A percentile compares a stretch with the other conserved stretches of the same genome.
Evolutionary conservation across 2,329 filamentous ascomycete species (phyloP).

Genomic region (Aspergillus bombycis): DNA sequence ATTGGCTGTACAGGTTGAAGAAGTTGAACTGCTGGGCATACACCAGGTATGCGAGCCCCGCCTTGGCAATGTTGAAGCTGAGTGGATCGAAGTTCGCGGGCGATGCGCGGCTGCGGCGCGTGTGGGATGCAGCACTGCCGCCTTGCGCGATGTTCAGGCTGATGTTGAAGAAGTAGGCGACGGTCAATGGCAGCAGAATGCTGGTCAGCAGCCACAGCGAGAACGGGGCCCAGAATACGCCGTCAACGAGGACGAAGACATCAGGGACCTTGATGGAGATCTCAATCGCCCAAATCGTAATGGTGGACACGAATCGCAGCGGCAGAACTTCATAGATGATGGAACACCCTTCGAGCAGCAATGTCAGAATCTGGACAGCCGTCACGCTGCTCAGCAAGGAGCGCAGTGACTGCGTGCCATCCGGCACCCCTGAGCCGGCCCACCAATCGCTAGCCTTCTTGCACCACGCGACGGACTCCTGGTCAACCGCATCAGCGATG

Average conservation of each 20-base stretch:
- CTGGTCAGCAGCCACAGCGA: constrained; percentile 76
- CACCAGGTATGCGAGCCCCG: constrained; percentile 76
- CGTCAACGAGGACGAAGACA: constrained; percentile 74
- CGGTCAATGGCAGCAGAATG: constrained; percentile 68
- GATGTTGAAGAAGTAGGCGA: constrained; percentile 91
- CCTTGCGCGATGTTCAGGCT: constrained; percentile 55
- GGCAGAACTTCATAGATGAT: constrained; percentile 73
- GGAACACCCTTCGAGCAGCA: constrained; percentile 70
- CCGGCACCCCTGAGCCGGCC: constrained; percentile 39
- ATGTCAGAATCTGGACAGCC: constrained; percentile 69
- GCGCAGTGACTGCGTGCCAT: constrained; percentile 65
- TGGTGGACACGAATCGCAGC: constrained; percentile 71
- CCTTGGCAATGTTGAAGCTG: constrained; percentile 88
- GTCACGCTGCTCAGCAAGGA: constrained; percentile 69
- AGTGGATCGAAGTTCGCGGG: constrained; percentile 70
- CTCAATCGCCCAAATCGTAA: constrained; percentile 64
- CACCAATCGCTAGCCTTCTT: constrained; percentile 38
- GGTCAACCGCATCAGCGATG: constrained; percentile 73
- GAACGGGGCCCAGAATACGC: constrained; percentile 81
- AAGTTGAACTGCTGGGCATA: constrained; percentile 60
- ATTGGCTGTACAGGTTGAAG: constrained; percentile 39
- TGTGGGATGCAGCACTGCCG: constrained; percentile 23
- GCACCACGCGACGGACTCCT: constrained; percentile 50
- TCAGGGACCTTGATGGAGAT: constrained; percentile 74
- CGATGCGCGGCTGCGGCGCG: constrained; percentile 29